A percentile compares a stretch with the other conserved stretches of the same genome.
Conservation (phyloP, 345 rosid genomes). For the Excoecaria agallocha region DNA sequence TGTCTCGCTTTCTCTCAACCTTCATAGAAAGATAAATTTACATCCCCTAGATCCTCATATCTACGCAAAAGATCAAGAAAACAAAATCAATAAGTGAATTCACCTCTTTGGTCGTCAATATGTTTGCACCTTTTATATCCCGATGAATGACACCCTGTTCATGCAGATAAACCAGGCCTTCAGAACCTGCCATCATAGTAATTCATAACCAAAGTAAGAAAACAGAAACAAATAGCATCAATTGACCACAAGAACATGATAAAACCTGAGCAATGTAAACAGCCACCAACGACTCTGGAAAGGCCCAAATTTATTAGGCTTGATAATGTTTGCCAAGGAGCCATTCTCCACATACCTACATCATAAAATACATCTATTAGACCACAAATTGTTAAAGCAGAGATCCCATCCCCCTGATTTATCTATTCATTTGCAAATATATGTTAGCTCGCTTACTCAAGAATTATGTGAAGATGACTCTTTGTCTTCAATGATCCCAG, state of each 20-base stretch:
- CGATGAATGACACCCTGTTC: slow-evolving; percentile 99
- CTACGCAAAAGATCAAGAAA: neutral
- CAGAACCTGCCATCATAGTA: slow-evolving; percentile 58
- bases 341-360: slow-evolving; percentile 97
- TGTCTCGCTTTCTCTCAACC: neutral
- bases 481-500: slow-evolving; percentile 93
- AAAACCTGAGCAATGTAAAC: slow-evolving; percentile 97
- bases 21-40: neutral
- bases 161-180: slow-evolving; percentile 92
- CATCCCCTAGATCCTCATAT: neutral
- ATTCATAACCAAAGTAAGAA: slow-evolving; percentile 25
- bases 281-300: slow-evolving; percentile 94
- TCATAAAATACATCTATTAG: slow-evolving; percentile 21
- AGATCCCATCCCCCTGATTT: slow-evolving; percentile 3
- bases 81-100: neutral
- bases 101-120: slow-evolving; percentile 98
- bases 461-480: slow-evolving; percentile 91
- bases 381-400: slow-evolving; percentile 8
- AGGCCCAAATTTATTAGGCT: slow-evolving; percentile 99
- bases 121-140: slow-evolving; percentile 99
- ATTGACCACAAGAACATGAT: slow-evolving; percentile 26
- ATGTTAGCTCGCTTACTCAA: slow-evolving; percentile 69
- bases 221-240: slow-evolving; percentile 9
- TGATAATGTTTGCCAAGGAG: slow-evolving; percentile 94
- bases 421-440: slow-evolving; percentile 7